Percentiles rank a stretch among this genome's conserved stretches.
These are phyloP conservation scores for Zoysia pacifica DNA, from an alignment of 176 grass and related monocot species.

Conservation along the genomic window DNA sequence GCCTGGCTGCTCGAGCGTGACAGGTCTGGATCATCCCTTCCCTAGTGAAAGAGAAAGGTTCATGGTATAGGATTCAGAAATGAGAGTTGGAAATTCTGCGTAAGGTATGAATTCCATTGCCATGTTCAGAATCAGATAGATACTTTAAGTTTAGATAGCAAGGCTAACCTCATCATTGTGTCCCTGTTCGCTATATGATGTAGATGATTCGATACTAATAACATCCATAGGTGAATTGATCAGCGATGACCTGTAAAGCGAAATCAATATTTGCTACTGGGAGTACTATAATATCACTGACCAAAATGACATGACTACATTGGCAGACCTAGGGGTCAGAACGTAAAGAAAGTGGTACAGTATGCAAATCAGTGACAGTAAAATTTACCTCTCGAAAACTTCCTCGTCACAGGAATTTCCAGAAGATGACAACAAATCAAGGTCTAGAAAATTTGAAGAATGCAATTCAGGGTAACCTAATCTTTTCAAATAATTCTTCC, in stretches of 20 bases:
- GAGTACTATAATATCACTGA: background rate
- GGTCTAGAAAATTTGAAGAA: slow-evolving; percentile 91
- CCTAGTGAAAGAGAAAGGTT: slow-evolving; percentile 41
- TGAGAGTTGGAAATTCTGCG: background rate
- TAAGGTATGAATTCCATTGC: background rate
- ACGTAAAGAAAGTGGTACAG: background rate
- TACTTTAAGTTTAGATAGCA: background rate
- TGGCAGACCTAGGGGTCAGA: slow-evolving; percentile 8
- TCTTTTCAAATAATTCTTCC: slow-evolving; percentile 56
- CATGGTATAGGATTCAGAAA: background rate
- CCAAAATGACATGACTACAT: background rate
- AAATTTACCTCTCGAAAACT: slow-evolving; percentile 66
- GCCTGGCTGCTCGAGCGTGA: slow-evolving; percentile 38
- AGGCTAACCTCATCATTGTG: slow-evolving; percentile 50
- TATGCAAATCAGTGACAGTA: background rate
- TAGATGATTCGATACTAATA: slow-evolving; percentile 58
- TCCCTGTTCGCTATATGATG: slow-evolving; percentile 47
- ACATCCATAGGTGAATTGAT: slow-evolving; percentile 71
- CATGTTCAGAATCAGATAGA: background rate
- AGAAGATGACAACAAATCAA: slow-evolving; percentile 87
- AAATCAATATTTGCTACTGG: background rate
- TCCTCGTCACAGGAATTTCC: slow-evolving; percentile 92
- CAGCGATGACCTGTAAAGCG: slow-evolving; percentile 60
- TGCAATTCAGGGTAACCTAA: slow-evolving; percentile 65
- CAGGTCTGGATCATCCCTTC: slow-evolving; percentile 49